These are phyloP conservation scores for Magnaporthiopsis incrustans DNA, from an alignment of 2,329 filamentous ascomycete genomes.

Conservation along the genomic window DNA sequence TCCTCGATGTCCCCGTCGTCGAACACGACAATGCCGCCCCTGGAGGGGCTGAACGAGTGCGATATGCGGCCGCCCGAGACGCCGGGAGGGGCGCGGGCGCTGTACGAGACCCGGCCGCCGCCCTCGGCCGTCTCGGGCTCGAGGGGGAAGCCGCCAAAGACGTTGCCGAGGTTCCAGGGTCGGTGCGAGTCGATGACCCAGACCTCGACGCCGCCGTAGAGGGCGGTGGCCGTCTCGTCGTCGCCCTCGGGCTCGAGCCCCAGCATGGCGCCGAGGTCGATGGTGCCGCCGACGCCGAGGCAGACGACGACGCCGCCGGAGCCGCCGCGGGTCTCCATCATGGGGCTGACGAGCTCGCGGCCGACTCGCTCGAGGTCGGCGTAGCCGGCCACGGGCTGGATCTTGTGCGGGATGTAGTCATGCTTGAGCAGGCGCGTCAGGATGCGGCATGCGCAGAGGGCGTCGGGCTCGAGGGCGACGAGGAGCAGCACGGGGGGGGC, in stretches of 20 bases:
- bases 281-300: conserved; percentile 83
- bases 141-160: conserved; percentile 69
- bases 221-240: conserved; percentile 29
- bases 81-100: conserved; percentile 49
- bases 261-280: conserved; percentile 75
- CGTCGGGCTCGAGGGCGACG: conserved; percentile 88
- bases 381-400: conserved; percentile 90
- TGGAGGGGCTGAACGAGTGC: conserved; percentile 65
- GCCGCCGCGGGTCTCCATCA: conserved; percentile 79
- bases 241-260: conserved; percentile 64
- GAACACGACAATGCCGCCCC: conserved; percentile 85
- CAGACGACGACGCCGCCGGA: conserved; percentile 86
- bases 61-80: conserved; percentile 67
- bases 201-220: conserved; percentile 80
- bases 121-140: conserved; percentile 39
- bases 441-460: conserved; percentile 90
- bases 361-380: conserved; percentile 77
- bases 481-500: conserved; percentile 87
- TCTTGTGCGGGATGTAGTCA: conserved; percentile 97
- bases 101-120: not conserved
- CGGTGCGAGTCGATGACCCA: conserved; percentile 90
- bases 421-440: conserved; percentile 88
- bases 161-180: conserved; percentile 90
- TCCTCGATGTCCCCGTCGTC: conserved; percentile 94
- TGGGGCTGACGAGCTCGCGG: conserved; percentile 68